Conservation (phyloP, 495 filamentous ascomycete species). For the Apodospora peruviana region DNA sequence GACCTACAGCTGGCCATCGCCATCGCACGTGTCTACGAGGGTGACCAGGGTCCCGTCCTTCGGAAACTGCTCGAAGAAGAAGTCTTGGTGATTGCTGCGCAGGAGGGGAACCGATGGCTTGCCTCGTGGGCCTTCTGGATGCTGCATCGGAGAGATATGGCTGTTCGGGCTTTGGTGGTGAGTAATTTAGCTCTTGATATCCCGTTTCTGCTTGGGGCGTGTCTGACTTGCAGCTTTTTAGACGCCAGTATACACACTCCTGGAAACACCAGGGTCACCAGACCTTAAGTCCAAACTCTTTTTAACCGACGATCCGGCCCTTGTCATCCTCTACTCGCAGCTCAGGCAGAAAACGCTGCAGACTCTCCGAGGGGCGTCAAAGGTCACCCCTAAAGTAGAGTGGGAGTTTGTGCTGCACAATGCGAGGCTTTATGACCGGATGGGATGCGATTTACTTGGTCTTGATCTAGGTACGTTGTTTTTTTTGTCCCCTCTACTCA, state of each 20-base stretch:
- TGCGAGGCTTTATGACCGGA: slow-evolving; percentile 81
- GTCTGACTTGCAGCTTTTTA: slow-evolving; percentile 21
- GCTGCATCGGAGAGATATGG: slow-evolving; percentile 75
- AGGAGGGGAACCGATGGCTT: slow-evolving; percentile 86
- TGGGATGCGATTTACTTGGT: slow-evolving; percentile 94
- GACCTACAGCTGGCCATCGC: slow-evolving; percentile 91
- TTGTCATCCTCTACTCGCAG: slow-evolving; percentile 81
- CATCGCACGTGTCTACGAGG: slow-evolving; percentile 82
- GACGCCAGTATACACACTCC: slow-evolving; percentile 71
- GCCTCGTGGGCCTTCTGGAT: slow-evolving; percentile 97
- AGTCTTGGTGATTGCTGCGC: slow-evolving; percentile 69
- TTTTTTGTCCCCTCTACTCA: background rate
- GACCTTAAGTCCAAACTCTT: slow-evolving; percentile 69
- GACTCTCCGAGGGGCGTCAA: slow-evolving; percentile 76
- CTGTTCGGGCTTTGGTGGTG: slow-evolving; percentile 76
- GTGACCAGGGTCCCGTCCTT: slow-evolving; percentile 72
- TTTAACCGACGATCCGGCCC: slow-evolving; percentile 81
- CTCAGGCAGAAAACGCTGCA: slow-evolving; percentile 80
- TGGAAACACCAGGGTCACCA: slow-evolving; percentile 54
- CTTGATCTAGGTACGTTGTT: slow-evolving; percentile 58
- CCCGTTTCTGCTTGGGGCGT: background rate
- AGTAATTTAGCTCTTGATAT: slow-evolving; percentile 11
- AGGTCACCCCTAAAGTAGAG: slow-evolving; percentile 72
- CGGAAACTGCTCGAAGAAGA: slow-evolving; percentile 70
- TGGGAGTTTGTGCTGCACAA: slow-evolving; percentile 89